Evolutionary conservation across 495 filamentous ascomycete species (phyloP).

Genomic region (Penicillium bovifimosum): DNA sequence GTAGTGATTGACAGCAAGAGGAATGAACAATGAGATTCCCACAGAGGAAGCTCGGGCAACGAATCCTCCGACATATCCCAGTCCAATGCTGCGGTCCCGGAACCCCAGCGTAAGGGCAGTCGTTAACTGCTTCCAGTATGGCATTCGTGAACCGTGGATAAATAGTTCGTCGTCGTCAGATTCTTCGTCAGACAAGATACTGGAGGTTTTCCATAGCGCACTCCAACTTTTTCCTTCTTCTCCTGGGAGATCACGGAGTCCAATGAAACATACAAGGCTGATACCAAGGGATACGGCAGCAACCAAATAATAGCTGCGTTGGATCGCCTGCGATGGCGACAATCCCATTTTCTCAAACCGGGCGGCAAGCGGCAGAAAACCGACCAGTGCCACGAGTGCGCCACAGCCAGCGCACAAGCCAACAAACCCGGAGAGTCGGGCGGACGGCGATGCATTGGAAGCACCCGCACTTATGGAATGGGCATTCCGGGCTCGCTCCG

Average conservation of each 20-base stretch:
- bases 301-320: conserved; percentile 79
- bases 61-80: conserved; percentile 90
- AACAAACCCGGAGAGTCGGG: conserved; percentile 76
- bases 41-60: conserved; percentile 95
- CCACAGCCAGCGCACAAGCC: conserved; percentile 90
- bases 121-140: conserved; percentile 44
- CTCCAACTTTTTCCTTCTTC: conserved; percentile 70
- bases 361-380: conserved; percentile 85
- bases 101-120: conserved; percentile 70
- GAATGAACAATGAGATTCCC: conserved; percentile 89
- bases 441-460: conserved; percentile 39
- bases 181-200: not conserved
- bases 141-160: conserved; percentile 6
- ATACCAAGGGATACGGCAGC: conserved; percentile 65
- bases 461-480: conserved; percentile 7
- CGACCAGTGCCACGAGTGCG: conserved; percentile 70
- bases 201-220: conserved; percentile 30
- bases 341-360: conserved; percentile 62
- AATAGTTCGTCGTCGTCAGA: not conserved
- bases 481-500: conserved; percentile 37
- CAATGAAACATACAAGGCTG: conserved; percentile 69
- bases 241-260: conserved; percentile 68
- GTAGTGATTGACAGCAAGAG: conserved; percentile 83
- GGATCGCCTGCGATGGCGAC: conserved; percentile 62
- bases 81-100: conserved; percentile 66